Conservation (phyloP, 2,329 filamentous ascomycete genomes). For the Phaeosphaeriaceae sp. region DNA sequence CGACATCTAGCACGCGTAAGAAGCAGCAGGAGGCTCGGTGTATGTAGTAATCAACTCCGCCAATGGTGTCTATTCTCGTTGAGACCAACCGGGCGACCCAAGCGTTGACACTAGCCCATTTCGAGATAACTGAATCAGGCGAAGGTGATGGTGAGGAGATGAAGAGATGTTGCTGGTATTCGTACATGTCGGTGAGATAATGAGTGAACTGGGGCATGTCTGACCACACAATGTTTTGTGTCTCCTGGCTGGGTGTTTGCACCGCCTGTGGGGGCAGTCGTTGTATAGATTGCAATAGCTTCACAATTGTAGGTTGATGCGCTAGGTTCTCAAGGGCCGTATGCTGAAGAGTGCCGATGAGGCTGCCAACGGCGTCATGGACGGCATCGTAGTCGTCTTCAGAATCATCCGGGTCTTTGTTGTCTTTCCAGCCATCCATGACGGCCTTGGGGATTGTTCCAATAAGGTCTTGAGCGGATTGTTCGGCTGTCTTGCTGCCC, state of each 20-base stretch:
- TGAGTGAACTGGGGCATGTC: not conserved
- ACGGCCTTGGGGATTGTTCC: not conserved
- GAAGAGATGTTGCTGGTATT: not conserved
- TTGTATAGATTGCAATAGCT: not conserved
- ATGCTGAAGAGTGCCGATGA: not conserved
- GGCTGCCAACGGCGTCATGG: not conserved
- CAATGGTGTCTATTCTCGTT: not conserved
- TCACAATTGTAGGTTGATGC: not conserved
- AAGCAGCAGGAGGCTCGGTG: not conserved
- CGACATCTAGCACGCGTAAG: not conserved
- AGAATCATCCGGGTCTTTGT: not conserved
- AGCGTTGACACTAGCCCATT: not conserved
- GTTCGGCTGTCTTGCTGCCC: not conserved
- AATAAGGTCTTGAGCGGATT: not conserved
- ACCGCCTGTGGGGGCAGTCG: not conserved
- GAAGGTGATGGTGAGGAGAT: not conserved
- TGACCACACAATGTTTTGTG: not conserved
- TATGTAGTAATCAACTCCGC: not conserved
- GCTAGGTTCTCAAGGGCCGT: not conserved
- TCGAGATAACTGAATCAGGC: too few species aligned
- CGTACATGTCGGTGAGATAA: not conserved
- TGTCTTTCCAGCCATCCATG: not conserved
- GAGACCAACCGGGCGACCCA: not conserved
- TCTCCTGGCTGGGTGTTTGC: not conserved
- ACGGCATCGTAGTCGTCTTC: constrained; percentile 1